Evolutionary conservation across 371 early-diverging fungal species (phyloP).

Genomic region (Mucor irregularis): DNA sequence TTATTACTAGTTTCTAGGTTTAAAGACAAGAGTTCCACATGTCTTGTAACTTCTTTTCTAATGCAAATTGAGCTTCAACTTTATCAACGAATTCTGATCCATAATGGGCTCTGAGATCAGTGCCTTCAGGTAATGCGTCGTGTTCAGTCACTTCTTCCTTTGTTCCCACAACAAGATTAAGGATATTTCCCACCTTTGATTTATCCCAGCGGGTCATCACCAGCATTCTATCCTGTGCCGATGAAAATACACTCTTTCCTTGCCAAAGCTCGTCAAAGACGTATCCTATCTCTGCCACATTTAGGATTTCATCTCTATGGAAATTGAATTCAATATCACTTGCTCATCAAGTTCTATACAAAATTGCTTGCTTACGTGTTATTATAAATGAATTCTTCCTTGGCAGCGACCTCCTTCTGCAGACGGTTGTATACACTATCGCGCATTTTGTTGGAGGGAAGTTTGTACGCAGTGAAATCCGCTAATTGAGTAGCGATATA

Average conservation of each 20-base stretch:
- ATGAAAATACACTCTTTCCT: conserved; percentile 77
- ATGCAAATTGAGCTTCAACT: conserved; percentile 13
- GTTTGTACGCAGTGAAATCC: conserved; percentile 66
- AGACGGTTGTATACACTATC: conserved; percentile 72
- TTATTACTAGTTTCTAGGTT: not conserved
- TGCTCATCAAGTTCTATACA: not conserved
- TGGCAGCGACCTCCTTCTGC: conserved; percentile 70
- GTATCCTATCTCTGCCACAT: conserved; percentile 74
- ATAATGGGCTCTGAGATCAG: conserved; percentile 36
- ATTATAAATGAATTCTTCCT: conserved; percentile 57
- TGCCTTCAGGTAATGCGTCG: conserved; percentile 39
- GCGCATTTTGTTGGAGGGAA: conserved; percentile 75
- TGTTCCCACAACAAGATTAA: conserved; percentile 84
- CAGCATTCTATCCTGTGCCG: conserved; percentile 66
- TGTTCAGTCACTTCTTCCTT: conserved; percentile 72
- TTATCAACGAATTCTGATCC: conserved; percentile 18
- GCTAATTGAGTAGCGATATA: conserved; percentile 80
- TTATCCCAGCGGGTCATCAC: conserved; percentile 80
- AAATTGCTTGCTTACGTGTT: conserved; percentile 37
- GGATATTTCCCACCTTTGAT: conserved; percentile 58
- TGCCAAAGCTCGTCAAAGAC: conserved; percentile 89
- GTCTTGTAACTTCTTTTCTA: conserved; percentile 17
- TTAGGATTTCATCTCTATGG: conserved; percentile 35
- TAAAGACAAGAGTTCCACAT: conserved; percentile 11
- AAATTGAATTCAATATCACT: no score